These are phyloP conservation scores for Coemansia sp. DNA, from an alignment of 192 early-diverging fungal species.

Conservation along the genomic window DNA sequence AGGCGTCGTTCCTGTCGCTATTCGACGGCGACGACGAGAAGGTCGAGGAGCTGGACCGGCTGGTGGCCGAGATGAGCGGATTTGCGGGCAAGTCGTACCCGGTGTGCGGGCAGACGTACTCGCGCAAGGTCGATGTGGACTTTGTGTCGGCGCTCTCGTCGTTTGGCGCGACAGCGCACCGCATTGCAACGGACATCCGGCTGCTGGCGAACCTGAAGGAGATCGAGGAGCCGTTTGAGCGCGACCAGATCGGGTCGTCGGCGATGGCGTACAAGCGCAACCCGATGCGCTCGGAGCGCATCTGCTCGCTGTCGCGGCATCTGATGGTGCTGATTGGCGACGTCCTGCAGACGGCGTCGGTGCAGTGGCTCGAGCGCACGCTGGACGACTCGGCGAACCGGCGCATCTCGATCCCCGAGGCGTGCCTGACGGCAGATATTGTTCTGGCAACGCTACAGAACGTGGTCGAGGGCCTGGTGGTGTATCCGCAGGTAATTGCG, in stretches of 20 bases:
- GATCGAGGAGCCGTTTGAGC: conserved; percentile 98
- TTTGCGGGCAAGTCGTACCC: conserved; percentile 76
- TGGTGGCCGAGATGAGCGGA: conserved; percentile 86
- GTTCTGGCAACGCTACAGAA: conserved; percentile 93
- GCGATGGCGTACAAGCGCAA: conserved; percentile 99
- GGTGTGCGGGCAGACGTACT: conserved; percentile 97
- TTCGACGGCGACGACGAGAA: conserved; percentile 94
- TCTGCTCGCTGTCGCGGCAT: conserved; percentile 93
- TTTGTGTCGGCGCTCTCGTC: conserved; percentile 80
- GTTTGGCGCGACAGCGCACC: conserved; percentile 95
- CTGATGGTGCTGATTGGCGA: conserved; percentile 89
- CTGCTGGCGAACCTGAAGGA: conserved; percentile 96
- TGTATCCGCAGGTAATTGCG: conserved; percentile 93
- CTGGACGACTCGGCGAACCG: conserved; percentile 97
- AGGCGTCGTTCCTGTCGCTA: conserved; percentile 94
- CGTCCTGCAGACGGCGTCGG: conserved; percentile 83
- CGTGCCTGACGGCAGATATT: conserved; percentile 96
- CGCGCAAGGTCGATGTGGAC: conserved; percentile 97
- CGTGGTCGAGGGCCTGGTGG: conserved; percentile 96
- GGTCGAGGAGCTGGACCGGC: conserved; percentile 85
- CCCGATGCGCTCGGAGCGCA: conserved; percentile 98
- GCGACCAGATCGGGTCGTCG: conserved; percentile 97
- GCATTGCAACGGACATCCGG: conserved; percentile 95
- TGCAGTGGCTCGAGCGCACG: conserved; percentile 97
- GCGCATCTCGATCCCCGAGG: conserved; percentile 92